These are phyloP conservation scores for Picochlorum sp. DNA, from an alignment of 139 green algal species.

Conservation along the genomic window DNA sequence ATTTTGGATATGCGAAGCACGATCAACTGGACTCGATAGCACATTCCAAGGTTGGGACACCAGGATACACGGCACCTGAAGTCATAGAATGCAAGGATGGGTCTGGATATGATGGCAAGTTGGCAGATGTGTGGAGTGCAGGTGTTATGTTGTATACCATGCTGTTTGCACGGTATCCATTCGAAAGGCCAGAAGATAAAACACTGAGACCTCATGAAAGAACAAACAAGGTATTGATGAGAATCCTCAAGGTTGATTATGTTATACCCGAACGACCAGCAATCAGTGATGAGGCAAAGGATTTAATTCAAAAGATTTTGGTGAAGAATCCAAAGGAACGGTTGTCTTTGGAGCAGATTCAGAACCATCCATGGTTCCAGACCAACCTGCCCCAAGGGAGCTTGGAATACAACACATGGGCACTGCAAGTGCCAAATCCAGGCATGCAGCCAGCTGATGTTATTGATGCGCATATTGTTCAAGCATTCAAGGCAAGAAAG, in stretches of 20 bases:
- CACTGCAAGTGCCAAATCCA: conserved; percentile 11
- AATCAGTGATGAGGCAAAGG: conserved; percentile 30
- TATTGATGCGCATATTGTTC: conserved; percentile 3
- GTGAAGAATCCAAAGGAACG: conserved; percentile 29
- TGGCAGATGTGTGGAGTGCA: conserved; percentile 38
- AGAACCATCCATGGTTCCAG: conserved; percentile 44
- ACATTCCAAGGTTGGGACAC: conserved; percentile 41
- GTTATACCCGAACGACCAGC: conserved; percentile 24
- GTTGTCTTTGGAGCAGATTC: conserved; percentile 35
- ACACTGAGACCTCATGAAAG: conserved; percentile 12
- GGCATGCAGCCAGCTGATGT: not conserved
- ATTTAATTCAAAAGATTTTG: conserved; percentile 34
- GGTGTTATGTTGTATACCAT: conserved; percentile 83
- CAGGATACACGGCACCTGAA: conserved; percentile 48
- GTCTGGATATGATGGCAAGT: conserved; percentile 41
- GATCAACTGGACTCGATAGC: conserved; percentile 60
- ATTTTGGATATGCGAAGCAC: conserved; percentile 83
- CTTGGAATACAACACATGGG: conserved; percentile 35
- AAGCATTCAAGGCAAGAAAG: conserved; percentile 1
- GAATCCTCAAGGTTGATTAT: conserved; percentile 50
- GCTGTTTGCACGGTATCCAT: conserved; percentile 59
- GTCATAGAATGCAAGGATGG: conserved; percentile 32
- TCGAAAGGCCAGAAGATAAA: conserved; percentile 43
- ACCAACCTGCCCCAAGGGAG: conserved; percentile 24
- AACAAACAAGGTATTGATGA: conserved; percentile 36